Percentiles rank a stretch among this genome's conserved stretches.
These are phyloP conservation scores for Cyberlindnera americana DNA, from an alignment of 805 yeast genomes.

Conservation along the genomic window DNA sequence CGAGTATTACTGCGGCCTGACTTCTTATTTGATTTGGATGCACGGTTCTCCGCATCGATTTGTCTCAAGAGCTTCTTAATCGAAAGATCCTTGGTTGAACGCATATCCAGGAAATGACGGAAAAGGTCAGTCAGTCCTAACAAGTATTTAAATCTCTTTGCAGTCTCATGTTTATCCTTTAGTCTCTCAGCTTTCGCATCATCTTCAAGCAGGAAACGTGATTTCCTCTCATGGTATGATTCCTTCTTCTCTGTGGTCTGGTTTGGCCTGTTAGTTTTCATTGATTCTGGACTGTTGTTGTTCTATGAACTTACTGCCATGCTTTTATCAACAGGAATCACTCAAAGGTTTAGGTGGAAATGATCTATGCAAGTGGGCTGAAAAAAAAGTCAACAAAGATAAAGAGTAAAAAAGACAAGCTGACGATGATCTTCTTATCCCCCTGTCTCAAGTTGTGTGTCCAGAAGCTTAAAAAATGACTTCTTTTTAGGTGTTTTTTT, in stretches of 20 bases:
- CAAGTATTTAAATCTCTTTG: conserved; percentile 74
- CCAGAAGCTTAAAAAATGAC: too few species aligned
- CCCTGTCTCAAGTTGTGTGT: too few species aligned
- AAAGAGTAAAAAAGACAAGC: too few species aligned
- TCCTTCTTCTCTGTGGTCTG: neutral
- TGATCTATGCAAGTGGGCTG: too few species aligned
- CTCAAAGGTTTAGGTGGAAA: too few species aligned
- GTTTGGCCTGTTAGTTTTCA: neutral
- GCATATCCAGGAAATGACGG: conserved; percentile 79
- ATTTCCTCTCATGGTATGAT: conserved; percentile 31
- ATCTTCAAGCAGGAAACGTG: conserved; percentile 44
- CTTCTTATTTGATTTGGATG: conserved; percentile 20
- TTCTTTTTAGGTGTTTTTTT: neutral
- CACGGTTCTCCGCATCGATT: conserved; percentile 47
- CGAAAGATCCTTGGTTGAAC: conserved; percentile 73
- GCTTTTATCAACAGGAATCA: neutral
- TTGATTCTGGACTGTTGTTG: too few species aligned
- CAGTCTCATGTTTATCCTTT: conserved; percentile 61
- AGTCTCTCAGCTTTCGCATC: conserved; percentile 59
- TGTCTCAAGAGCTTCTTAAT: conserved; percentile 59
- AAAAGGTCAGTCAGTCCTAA: conserved; percentile 81
- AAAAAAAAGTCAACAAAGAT: too few species aligned
- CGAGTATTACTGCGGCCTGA: conserved; percentile 34
- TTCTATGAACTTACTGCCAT: conserved; percentile 2
- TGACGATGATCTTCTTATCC: too few species aligned